phyloP scores from a whole-genome alignment of 139 green algal species.

The Chlamydomonas sphaeroides region DNA sequence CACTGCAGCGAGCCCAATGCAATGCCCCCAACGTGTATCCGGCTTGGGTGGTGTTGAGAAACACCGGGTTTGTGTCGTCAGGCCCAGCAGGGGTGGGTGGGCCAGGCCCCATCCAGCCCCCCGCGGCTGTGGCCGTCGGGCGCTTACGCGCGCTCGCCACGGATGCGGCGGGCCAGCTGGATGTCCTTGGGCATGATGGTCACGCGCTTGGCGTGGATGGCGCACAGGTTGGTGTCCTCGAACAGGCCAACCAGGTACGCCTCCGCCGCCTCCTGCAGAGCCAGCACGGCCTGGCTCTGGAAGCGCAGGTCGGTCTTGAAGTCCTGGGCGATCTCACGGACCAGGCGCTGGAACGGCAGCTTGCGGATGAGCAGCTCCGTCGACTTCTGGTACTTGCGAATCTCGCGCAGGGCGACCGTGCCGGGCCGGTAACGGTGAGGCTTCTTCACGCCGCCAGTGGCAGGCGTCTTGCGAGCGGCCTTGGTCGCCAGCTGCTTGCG shows the following conservation, averaged over 20 bases:
- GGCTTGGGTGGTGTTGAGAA: too few relatives aligned
- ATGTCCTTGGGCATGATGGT: slow-evolving; percentile 75
- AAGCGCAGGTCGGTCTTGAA: slow-evolving; percentile 99
- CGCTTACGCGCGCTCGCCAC: slow-evolving; percentile 59
- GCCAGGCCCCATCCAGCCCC: too few relatives aligned
- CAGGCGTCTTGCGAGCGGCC: slow-evolving; percentile 72
- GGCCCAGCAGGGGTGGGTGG: too few relatives aligned
- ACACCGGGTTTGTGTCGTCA: too few relatives aligned
- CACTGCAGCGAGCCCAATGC: too few relatives aligned
- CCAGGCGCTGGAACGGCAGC: slow-evolving; percentile 94
- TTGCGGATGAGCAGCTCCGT: slow-evolving; percentile 94
- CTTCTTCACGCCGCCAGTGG: slow-evolving; percentile 85
- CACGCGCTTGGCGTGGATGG: slow-evolving; percentile 95
- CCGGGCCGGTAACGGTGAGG: slow-evolving; percentile 84
- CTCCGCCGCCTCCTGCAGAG: slow-evolving; percentile 96
- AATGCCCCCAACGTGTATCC: too few relatives aligned
- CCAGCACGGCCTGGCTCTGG: slow-evolving; percentile 92
- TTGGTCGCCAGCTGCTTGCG: slow-evolving; percentile 97
- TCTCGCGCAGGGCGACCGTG: slow-evolving; percentile 89
- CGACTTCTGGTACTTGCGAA: slow-evolving; percentile 93
- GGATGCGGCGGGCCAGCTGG: slow-evolving; percentile 62
- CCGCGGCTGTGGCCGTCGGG: too few relatives aligned
- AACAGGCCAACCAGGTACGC: slow-evolving; percentile 97
- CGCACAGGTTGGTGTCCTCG: slow-evolving; percentile 88
- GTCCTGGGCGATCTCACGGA: slow-evolving; percentile 97